Evolutionary conservation across 306 rosid species (phyloP).

Genomic region (Pachyrhizus erosus): DNA sequence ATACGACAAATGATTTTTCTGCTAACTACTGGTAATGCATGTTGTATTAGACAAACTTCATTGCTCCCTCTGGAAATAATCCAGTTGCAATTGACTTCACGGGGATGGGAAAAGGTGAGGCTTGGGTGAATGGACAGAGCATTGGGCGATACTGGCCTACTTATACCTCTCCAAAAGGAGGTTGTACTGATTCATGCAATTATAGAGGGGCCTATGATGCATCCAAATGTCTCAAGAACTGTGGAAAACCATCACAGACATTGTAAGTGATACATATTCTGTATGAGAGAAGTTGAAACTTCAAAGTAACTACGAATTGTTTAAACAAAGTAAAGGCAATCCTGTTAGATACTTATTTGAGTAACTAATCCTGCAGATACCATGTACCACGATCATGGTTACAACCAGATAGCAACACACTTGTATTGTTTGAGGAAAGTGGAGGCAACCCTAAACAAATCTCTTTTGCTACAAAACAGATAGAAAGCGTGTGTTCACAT

Average conservation of each 20-base stretch:
- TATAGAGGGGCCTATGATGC: conserved; percentile 66
- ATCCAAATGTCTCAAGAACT: conserved; percentile 75
- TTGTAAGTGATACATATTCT: conserved; percentile 58
- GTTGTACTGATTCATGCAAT: conserved; percentile 65
- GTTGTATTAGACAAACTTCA: conserved; percentile 67
- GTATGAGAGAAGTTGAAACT: conserved; percentile 10
- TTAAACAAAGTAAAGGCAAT: not conserved
- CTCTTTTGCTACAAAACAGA: conserved; percentile 64
- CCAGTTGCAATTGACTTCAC: conserved; percentile 88
- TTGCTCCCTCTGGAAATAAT: conserved; percentile 69
- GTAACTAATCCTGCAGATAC: conserved; percentile 56
- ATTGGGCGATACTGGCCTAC: conserved; percentile 97
- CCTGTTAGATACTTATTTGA: conserved; percentile 18
- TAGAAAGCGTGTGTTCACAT: conserved; percentile 73
- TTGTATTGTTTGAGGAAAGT: conserved; percentile 82
- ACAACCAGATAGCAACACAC: conserved; percentile 60
- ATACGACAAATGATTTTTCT: not conserved
- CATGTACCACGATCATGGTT: conserved; percentile 90
- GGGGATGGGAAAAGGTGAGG: conserved; percentile 95
- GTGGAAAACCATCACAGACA: conserved; percentile 89
- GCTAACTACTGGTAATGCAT: conserved; percentile 41
- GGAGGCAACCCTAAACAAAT: conserved; percentile 84
- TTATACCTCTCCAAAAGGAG: conserved; percentile 52
- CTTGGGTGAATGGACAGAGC: conserved; percentile 98
- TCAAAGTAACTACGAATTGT: conserved; percentile 34